Evolutionary conservation across 1,139 yeast species (phyloP), one percentile per base, ranked within the genome.

Genomic region (Yamadazyma spencermartinsiae): DNA sequence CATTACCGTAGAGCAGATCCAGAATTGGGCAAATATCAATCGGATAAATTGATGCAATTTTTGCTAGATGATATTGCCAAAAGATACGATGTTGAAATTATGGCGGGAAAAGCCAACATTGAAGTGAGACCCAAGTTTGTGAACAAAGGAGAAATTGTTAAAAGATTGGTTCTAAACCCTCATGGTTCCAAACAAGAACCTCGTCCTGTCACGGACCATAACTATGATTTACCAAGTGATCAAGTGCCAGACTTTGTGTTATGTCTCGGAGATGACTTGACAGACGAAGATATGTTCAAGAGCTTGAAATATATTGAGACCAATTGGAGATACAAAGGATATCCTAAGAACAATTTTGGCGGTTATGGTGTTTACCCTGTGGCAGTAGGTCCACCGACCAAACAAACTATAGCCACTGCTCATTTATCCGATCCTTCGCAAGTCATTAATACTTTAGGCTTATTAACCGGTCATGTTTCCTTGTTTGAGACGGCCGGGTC

Each of bases 201-300:
- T 34, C 51, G 51, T 36, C 62, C 54, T 42, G 61, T 50, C 40
- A 60, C 49, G 13, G 52, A 50, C 20, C 45, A 46, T 33, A 51
- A 48, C 14, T 55, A 46, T 45, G 59, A 60, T n/a, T 63, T 74
- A 18, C 55, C 70, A 0, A 58, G 63, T 19, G 75, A 72, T 2
- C 71, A 76, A 36, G 68, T 79, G 35, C 92, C 96, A 0, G 96
- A 86, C 54, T 92, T 94, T 55, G 78, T 86, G 35, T 63, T 90
- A 40, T 92, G 98, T 65, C 68, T 88, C 34, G 99, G 99, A 34
- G 99, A 92, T 61, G 99, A 92, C 60, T 74, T 84, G 37, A 94
- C 99, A 0, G 99, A 92, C 61, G 99, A 92, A 61, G 98, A 92
- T 57, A 92, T 92, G 99, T 92, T 92, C 61, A 74, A 71, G 43